Percentiles rank a stretch among this genome's conserved stretches.
Conservation (phyloP, 345 rosid species). For the Gossypium australe region DNA sequence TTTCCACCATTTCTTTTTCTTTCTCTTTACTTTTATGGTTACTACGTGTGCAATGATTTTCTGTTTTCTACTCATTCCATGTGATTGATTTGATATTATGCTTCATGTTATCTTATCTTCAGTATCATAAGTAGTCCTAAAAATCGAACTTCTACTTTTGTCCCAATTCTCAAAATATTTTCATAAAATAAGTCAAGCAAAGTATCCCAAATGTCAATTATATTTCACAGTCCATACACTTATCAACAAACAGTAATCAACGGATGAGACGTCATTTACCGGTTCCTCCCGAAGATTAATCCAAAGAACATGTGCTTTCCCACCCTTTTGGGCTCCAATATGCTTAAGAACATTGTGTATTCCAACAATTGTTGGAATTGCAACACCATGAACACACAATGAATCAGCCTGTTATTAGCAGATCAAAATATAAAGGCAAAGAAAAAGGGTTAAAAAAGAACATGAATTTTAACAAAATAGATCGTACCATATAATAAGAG, state of each 20-base stretch:
- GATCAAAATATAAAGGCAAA: conserved; percentile 6
- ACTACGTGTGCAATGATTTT: not conserved
- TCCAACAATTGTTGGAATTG: conserved; percentile 81
- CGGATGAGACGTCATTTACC: conserved; percentile 31
- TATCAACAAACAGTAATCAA: not conserved
- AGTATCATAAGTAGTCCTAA: not conserved
- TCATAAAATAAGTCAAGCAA: not conserved
- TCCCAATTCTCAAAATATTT: not conserved
- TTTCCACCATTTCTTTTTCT: not conserved
- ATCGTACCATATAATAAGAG: not conserved
- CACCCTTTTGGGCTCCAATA: conserved; percentile 66
- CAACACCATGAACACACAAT: conserved; percentile 84
- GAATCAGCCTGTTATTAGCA: conserved; percentile 59
- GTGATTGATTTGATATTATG: not conserved
- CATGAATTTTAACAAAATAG: not conserved
- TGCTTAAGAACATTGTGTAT: conserved; percentile 84
- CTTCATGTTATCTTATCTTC: not conserved
- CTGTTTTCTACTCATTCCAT: not conserved
- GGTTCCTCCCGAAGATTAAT: conserved; percentile 97
- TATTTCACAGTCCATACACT: not conserved
- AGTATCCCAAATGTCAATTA: conserved; percentile 3
- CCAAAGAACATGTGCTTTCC: conserved; percentile 71
- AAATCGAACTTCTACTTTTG: not conserved
- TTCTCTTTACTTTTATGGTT: not conserved
- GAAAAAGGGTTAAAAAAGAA: not conserved